Evolutionary conservation across 208 protist genomes (phyloP).

Genomic region (Trypanosoma lewisi): DNA sequence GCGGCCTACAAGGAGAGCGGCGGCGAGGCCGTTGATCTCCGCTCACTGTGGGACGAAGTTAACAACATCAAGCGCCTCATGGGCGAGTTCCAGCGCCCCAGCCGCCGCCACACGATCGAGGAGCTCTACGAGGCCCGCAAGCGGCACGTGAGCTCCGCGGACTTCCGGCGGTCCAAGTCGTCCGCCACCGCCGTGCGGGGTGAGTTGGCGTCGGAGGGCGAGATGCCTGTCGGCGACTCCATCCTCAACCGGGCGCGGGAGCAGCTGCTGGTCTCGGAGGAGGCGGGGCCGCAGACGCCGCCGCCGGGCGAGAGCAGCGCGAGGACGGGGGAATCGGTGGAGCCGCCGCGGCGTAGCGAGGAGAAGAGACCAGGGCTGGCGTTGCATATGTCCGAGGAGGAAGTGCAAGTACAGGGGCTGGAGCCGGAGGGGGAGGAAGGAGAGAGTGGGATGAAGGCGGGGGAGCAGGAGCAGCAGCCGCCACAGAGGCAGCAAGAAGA

Average conservation of each 20-base stretch:
- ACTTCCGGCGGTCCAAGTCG: no score
- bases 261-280: conserved; percentile 32
- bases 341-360: conserved; percentile 10
- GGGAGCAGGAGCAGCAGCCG: no score
- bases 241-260: conserved; percentile 69
- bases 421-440: not conserved
- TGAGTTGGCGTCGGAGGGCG: conserved; percentile 13
- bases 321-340: conserved; percentile 13
- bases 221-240: conserved; percentile 41
- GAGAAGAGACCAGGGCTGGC: not conserved
- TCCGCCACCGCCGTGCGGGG: no score
- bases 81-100: conserved; percentile 42
- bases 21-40: conserved; percentile 20
- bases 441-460: no score
- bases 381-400: not conserved
- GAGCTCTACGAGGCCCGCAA: conserved; percentile 81
- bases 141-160: conserved; percentile 24
- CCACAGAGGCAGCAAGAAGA: no score
- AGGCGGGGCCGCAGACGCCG: not conserved
- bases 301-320: not conserved
- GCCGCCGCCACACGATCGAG: conserved; percentile 73
- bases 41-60: conserved; percentile 63
- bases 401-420: not conserved
- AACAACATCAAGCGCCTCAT: conserved; percentile 51
- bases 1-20: not conserved